These are phyloP conservation scores for Paramecium pentaurelia DNA, from an alignment of 73 alveolate genomes.

Conservation along the genomic window DNA sequence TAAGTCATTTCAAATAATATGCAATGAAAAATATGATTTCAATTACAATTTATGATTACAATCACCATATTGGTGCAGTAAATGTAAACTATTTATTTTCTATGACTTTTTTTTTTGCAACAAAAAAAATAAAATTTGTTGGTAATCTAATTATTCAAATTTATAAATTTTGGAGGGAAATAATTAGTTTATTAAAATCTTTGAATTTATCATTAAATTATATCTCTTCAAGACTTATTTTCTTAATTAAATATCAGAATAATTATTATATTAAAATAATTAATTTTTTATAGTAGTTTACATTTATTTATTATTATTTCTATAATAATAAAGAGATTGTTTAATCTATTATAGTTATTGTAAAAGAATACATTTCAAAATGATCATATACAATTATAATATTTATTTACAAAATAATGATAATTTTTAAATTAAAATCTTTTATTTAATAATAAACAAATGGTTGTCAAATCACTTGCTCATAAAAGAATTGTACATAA, in stretches of 20 bases:
- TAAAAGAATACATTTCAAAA: neutral
- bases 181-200: neutral
- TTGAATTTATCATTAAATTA: neutral
- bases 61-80: neutral
- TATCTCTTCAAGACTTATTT: neutral
- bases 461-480: constrained; percentile 57
- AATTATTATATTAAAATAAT: neutral
- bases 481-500: constrained; percentile 56
- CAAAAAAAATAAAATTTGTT: neutral
- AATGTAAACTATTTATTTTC: neutral
- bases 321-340: no score
- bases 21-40: neutral
- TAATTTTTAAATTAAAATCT: constrained; percentile 33
- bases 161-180: neutral
- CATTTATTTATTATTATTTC: no score
- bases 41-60: neutral
- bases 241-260: neutral
- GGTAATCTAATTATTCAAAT: neutral
- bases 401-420: neutral
- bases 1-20: neutral
- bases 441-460: constrained; percentile 12
- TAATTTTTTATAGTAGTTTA: neutral
- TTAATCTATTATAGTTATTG: neutral
- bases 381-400: neutral
- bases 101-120: neutral